Evolutionary conservation across 805 yeast species (phyloP), one percentile per base, ranked within the genome.

Genomic region (Starmera caribaea): DNA sequence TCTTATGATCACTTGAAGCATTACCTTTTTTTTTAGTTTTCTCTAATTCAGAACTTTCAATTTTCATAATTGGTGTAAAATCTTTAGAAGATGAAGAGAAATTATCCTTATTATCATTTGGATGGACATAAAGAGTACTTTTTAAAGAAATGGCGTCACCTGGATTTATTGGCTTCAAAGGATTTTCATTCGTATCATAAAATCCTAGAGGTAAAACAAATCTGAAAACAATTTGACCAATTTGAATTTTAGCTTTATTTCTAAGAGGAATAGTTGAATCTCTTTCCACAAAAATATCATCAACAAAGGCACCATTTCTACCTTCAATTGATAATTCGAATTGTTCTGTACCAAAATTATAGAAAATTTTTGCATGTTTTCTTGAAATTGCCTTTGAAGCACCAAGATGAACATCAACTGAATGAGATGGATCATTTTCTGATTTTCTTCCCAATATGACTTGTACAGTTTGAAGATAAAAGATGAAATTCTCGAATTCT

Each of bases 281-380:
- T 44, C 83, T 76, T 55, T 87, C 96, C 7, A 92, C 81, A 58
- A 90, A 92, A 30, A 68, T 69, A 48, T 88, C 96, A 59, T 90
- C 92, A 4, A 92, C 95, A 67, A 92, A 92, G 3, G 97, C 97
- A 31, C 98, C 98, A 58, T 92, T 92, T 50, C 96, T 73, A 15
- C 98, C 98, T 49, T 89, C 68, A 2, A 92, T 88, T 8, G 94
- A 80, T 35, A 92, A 65, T 60, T 92, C 98, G 55, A 92, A 92
- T 47, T 95, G 65, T 57, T 90, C 97, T 4, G 94, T 88, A 4
- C 96, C 97, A 61, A 92, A 92, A 57, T 92, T 92, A 65, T 90
- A 92, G 58, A 89, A 90, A 13, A 92, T 90, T 61, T 86, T 89
- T 5, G 97, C 98, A 61, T 92, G 98, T 43, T 87, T 71, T 55